phyloP scores from a whole-genome alignment of 495 filamentous ascomycete species.

The Jackrogersella multiformis region DNA sequence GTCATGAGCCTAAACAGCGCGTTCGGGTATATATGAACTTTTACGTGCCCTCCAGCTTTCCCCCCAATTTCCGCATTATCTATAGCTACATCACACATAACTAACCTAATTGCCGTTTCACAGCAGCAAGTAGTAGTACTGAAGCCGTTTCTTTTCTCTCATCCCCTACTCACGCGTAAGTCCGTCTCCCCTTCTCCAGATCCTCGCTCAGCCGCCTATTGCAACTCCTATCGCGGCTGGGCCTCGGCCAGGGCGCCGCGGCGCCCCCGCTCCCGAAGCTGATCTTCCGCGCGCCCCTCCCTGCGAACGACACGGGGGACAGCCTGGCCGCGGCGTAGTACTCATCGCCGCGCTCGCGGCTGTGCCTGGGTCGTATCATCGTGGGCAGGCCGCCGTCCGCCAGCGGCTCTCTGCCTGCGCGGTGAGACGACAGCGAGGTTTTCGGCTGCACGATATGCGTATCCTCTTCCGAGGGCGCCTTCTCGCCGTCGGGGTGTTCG shows the following conservation, averaged over 20 bases:
- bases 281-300: slow-evolving; percentile 18
- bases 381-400: not conserved
- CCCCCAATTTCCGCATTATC: no score
- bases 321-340: slow-evolving; percentile 22
- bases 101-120: no score
- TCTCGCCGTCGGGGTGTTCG: not conserved
- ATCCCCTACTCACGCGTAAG: slow-evolving; percentile 5
- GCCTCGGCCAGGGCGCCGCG: slow-evolving; percentile 29
- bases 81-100: no score
- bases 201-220: slow-evolving; percentile 34
- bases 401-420: slow-evolving; percentile 8
- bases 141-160: no score
- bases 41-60: no score
- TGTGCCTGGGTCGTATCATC: slow-evolving; percentile 12
- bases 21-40: slow-evolving; percentile 10
- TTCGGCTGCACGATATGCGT: slow-evolving; percentile 20
- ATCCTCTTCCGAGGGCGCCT: not conserved
- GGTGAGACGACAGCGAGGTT: slow-evolving; percentile 31
- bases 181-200: slow-evolving; percentile 38
- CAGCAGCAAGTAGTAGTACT: not conserved
- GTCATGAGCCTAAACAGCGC: no score
- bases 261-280: slow-evolving; percentile 34
- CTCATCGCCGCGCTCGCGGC: slow-evolving; percentile 36
- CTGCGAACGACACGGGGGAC: slow-evolving; percentile 27
- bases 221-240: slow-evolving; percentile 31